Conservation (phyloP, 2,329 filamentous ascomycete species). For the Clarireedia hainanense region DNA sequence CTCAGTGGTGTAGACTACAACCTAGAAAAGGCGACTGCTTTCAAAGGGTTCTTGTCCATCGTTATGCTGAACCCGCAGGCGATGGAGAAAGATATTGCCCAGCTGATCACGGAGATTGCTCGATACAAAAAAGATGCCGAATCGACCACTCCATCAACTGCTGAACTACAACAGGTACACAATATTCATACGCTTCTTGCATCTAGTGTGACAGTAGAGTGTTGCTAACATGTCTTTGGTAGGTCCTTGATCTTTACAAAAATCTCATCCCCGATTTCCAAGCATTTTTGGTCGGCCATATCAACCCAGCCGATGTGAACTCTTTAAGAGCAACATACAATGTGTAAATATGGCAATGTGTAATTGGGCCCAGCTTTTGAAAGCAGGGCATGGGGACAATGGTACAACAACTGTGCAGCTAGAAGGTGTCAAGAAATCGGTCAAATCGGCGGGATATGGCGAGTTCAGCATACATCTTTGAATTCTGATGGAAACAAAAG, state of each 20-base stretch:
- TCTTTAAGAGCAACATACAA: constrained; percentile 27
- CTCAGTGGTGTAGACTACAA: constrained; percentile 83
- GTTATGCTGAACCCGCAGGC: constrained; percentile 82
- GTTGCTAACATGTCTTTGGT: constrained; percentile 14
- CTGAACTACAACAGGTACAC: constrained; percentile 26
- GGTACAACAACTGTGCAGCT: neutral
- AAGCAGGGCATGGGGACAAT: neutral
- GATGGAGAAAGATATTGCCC: constrained; percentile 76
- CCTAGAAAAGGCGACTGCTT: constrained; percentile 89
- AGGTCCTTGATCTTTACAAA: constrained; percentile 47
- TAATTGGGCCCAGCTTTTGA: neutral
- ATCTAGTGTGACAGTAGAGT: too few relatives aligned
- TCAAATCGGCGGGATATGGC: too few relatives aligned
- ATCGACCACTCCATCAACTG: constrained; percentile 30
- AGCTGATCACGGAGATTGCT: constrained; percentile 80
- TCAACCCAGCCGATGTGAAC: constrained; percentile 19
- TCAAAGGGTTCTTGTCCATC: constrained; percentile 81
- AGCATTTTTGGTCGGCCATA: constrained; percentile 34
- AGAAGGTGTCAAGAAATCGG: neutral
- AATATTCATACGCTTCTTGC: constrained; percentile 3
- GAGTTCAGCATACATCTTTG: too few relatives aligned
- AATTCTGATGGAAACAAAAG: neutral
- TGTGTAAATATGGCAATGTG: constrained; percentile 23
- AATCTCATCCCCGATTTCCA: constrained; percentile 46
- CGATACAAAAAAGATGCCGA: constrained; percentile 59